Evolutionary conservation across 2,329 filamentous ascomycete genomes (phyloP), one percentile per base, ranked within the genome.

Genomic region (Phialocephala sp.): DNA sequence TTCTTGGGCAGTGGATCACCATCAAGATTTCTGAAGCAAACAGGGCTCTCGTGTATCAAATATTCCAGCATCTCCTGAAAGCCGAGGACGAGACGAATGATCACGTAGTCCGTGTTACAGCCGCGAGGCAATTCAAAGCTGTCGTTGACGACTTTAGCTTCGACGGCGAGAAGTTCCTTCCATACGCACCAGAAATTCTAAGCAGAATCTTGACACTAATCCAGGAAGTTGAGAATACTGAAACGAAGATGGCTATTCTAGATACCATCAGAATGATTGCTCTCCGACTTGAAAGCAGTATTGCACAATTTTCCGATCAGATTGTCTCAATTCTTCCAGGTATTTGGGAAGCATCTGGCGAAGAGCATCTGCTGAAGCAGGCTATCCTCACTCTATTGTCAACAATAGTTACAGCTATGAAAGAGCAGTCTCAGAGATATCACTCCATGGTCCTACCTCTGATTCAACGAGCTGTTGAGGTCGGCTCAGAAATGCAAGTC

Each of bases 311-410:
- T 67, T 92, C 92, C 5, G 92, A 97, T 72, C 87, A 90, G 66
- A 91, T 99, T 66, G 90, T 99, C 77, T 83, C 87, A 1, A 85
- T 93, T 14, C 83, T 98, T 8, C 94, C 94, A 0, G 84, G 84
- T 4, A 83, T 98, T 0, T 99, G 95, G 95, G 89, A 92, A 66
- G 87, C 89, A 60, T 93, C 92, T 2, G 92, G 90, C 0, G 79
- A 81, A 1, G 91, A 97, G 66, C 92, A 95, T 74, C 87, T 98
- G 77, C 91, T 97, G 83, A 98, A 98, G 78, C 94, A 97, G 78
- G 89, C 93, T 1, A 93, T 98, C 60, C 85, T 98, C 64, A 92
- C 91, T 2, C 90, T 98, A 45, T 87, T 98, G 60, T 85, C 92
- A 1, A 90, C 93, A 1, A 83, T 99, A 15, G 91, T 97, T n/a